Evolutionary conservation across 1,139 yeast species (phyloP).

Genomic region (Saccharomyces hybrid): DNA sequence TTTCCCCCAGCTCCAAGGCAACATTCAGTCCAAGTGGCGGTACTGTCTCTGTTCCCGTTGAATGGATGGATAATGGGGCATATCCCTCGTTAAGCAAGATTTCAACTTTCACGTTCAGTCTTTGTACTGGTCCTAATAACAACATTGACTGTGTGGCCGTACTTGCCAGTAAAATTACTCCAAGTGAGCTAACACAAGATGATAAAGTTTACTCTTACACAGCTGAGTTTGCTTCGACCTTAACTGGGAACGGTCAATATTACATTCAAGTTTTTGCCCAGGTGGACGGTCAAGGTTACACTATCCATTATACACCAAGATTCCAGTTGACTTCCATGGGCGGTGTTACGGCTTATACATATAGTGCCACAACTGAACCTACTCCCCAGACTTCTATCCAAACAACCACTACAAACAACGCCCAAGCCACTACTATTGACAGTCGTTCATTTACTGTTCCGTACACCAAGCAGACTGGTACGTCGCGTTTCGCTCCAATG

Average conservation of each 20-base stretch:
- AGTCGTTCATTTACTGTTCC: conserved; percentile 43
- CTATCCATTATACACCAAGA: conserved; percentile 68
- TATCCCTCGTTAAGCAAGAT: conserved; percentile 43
- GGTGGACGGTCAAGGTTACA: conserved; percentile 36
- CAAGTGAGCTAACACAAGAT: conserved; percentile 24
- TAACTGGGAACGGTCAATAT: conserved; percentile 56
- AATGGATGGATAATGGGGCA: conserved; percentile 56
- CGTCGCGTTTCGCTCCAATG: conserved; percentile 80
- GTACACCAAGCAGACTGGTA: conserved; percentile 71
- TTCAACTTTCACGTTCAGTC: conserved; percentile 42
- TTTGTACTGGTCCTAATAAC: conserved; percentile 62
- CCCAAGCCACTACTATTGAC: conserved; percentile 19
- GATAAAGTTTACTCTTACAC: conserved; percentile 31
- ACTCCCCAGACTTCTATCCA: conserved; percentile 37
- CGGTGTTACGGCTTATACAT: conserved; percentile 38
- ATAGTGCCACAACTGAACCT: conserved; percentile 12
- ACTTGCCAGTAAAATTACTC: conserved; percentile 26
- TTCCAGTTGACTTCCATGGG: conserved; percentile 63
- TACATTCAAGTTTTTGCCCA: conserved; percentile 57
- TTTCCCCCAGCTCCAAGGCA: conserved; percentile 45
- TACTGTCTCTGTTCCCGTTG: conserved; percentile 40
- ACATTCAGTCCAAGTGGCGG: conserved; percentile 46
- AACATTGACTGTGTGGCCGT: conserved; percentile 40
- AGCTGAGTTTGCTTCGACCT: conserved; percentile 38
- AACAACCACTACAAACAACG: conserved; percentile 30